Evolutionary conservation across 176 grass and related monocot species (phyloP), one percentile per base, ranked within the genome.

Genomic region (Musa acuminata): DNA sequence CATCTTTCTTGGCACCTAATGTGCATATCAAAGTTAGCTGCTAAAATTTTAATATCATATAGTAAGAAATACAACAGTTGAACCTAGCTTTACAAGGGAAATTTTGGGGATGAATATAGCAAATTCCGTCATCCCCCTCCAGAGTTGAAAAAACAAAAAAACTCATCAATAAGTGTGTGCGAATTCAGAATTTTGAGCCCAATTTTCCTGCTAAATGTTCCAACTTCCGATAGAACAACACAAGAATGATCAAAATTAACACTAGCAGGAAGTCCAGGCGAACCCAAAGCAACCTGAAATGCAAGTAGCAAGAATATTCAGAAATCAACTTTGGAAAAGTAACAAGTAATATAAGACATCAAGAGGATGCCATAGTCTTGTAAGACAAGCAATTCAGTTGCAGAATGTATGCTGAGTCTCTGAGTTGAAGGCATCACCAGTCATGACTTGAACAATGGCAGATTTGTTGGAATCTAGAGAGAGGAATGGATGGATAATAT

Each of bases 81-180:
- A 6, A 55, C 54, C 57, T 25, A 14, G 54, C n/a, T 60, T 16
- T 77, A 92, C 89, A 89, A 74, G 92, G 89, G 75, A 96, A 26
- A 85, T 96, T 87, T 92, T 85, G 82, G 43, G 89, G 92, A 71
- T 92, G 92, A 21, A 80, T 84, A 79, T 87, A 96, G 80, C 80
- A 92, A 78, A 96, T 96, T 69, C 92, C 89, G 71, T 89, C 80
- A 11, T 84, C 27, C 11, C 69, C 24, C 22, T 82, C 80, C 22
- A 96, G 24, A 72, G 92, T 96, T 75, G 84, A 78, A 87, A 96
- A 92, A 74, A 96, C 89, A 35, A 35, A 35, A 5, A 4, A 35
- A 5, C 19, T 84, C 89, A 85, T 96, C 82, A 49, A 96, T 87
- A 22, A 92, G 75, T 9, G 78, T 55, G 85, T 96, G 92, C 26